Evolutionary conservation across 1,284 basidiomycete species (phyloP), one percentile per base, ranked within the genome.

Genomic region (Apiotrichum brassicae): DNA sequence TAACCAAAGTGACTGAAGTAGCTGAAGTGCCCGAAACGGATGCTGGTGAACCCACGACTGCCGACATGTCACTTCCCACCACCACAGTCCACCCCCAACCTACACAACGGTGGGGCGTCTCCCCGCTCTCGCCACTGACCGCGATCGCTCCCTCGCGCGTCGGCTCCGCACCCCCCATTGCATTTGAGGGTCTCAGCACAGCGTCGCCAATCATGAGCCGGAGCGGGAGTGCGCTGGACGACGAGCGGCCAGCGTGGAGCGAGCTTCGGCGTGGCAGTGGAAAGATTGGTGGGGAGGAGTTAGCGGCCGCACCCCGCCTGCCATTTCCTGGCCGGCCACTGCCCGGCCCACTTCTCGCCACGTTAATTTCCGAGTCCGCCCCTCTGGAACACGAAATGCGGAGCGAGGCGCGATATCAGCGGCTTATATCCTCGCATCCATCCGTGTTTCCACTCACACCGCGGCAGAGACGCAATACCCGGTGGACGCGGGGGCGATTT

Each of bases 311-410:
- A 25, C 7, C 37, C 23, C 48, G 43, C 18, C 28, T 43, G 24
- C 57, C 59, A 2, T 62, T 66, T 40, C 54, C 54, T 4, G 64
- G 66, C 19, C 57, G 63, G 18, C 70, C 70, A 0, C 53, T 72
- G 1, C 68, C 64, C 7, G 66, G 64, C 9, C 49, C 64, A 0
- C 56, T 72, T 3, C 53, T 72, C 7, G 65, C 67, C n/a, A 72
- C 70, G 3, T 57, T 72, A 16, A 65, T 70, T 16, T 69, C 66
- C 12, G 70, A 72, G 51, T 52, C 60, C 11, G 49, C 63, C 14
- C 70, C 70, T 6, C 53, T 65, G 7, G 65, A 70, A 53, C 70
- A 72, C 46, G 70, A 72, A 39, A 70, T 72, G 54, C 61, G 63
- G n/a, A 69, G 66, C 1, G 70, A 72, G 58, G 70, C 70, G 6